Evolutionary conservation across 106 monocot species (phyloP), one percentile per base, ranked within the genome.

Genomic region (Narthecium ossifragum): DNA sequence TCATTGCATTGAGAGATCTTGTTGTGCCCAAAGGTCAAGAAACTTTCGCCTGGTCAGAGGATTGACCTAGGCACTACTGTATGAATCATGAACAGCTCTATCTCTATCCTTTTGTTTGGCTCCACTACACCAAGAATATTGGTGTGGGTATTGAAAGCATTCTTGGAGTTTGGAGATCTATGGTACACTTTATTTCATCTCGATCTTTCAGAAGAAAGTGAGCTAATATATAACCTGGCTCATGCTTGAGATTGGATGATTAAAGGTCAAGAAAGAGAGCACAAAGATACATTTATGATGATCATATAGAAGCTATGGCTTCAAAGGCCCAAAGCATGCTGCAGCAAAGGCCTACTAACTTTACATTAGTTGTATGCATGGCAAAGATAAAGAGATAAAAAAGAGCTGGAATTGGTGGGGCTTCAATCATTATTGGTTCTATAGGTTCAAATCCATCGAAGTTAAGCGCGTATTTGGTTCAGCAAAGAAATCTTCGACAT

Each of bases 241-340:
- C n/a, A n/a, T n/a, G n/a, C n/a, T 39, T 39, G 15, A 3, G 9
- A 39, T 55, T 33, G 57, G 22, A 57, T 57, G 57, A 57, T 57
- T 34, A 57, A 57, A 57, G 33, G 52, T 21, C 27, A 53, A 8
- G 20, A 20, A 47, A 20, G 18, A n/a, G 18, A 20, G 18, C 6
- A 47, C 8, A 49, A 49, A 49, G 9, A 22, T 8, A 9, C 20
- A 47, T 47, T 47, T 14, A 20, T 47, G 47, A n/a, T 47, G 6
- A 47, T 47, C 6, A n/a, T 47, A 20, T 3, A 47, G 5, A 20
- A 24, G 49, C 49, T 20, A 8, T 22, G 49, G 1, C 23, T 49
- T 49, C 49, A 20, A 49, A 49, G 36, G 36, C 36, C 36, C 10
- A n/a, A n/a, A n/a, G 6, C 43, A 17, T 11, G 5, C 43, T 43